Evolutionary conservation across 1,284 basidiomycete genomes (phyloP).

Genomic region (Caloboletus firmus): DNA sequence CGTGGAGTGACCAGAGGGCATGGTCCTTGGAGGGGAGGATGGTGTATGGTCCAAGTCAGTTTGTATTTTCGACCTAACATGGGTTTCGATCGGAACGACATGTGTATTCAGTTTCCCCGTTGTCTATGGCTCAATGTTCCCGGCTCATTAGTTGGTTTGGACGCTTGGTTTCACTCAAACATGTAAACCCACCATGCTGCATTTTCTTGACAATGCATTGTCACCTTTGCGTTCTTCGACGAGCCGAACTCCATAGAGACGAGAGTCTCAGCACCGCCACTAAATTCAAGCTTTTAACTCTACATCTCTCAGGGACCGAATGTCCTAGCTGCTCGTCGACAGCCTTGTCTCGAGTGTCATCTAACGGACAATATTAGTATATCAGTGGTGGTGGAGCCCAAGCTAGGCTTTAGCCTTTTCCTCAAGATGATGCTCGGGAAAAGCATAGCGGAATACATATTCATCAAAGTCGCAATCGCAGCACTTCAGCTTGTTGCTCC

Average conservation of each 20-base stretch:
- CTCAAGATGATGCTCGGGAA: conserved; percentile 43
- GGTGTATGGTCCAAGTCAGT: background rate
- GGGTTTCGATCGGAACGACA: background rate
- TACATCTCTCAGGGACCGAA: too few relatives aligned
- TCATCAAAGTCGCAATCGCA: conserved; percentile 51
- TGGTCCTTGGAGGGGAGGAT: background rate
- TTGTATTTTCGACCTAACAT: background rate
- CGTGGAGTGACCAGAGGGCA: background rate
- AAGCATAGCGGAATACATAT: conserved; percentile 51
- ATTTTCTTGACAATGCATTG: background rate
- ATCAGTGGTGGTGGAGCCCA: background rate
- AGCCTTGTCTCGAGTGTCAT: background rate
- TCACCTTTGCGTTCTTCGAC: background rate
- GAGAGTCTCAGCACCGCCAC: background rate
- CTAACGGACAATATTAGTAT: background rate
- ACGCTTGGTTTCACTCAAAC: background rate
- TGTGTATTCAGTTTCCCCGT: background rate
- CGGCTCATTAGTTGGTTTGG: background rate
- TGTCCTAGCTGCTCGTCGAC: background rate
- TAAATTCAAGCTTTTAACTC: background rate
- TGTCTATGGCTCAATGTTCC: background rate
- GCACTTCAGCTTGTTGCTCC: conserved; percentile 51
- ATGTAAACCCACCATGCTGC: background rate
- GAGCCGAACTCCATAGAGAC: too few relatives aligned
- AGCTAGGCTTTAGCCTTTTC: background rate